A percentile compares a stretch with the other conserved stretches of the same genome.
phyloP scores from a whole-genome alignment of 1,284 basidiomycete genomes.

The Trichosporon asahii region DNA sequence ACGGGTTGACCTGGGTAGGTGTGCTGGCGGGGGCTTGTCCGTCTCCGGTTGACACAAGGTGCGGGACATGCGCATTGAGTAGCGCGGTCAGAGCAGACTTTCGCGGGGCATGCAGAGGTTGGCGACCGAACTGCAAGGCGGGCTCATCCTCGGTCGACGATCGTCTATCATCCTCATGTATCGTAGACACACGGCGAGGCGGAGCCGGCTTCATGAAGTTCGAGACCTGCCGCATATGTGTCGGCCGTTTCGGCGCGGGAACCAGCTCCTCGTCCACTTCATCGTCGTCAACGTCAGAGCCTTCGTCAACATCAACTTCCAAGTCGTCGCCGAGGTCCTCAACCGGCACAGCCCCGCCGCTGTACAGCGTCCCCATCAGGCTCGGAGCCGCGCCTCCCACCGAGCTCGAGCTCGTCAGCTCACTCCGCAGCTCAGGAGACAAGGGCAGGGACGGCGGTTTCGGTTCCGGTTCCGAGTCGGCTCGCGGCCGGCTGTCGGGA shows the following conservation, averaged over 20 bases:
- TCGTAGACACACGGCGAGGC: conserved; percentile 16
- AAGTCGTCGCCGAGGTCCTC: conserved; percentile 29
- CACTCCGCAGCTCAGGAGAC: not conserved
- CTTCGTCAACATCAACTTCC: conserved; percentile 44
- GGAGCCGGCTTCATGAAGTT: not conserved
- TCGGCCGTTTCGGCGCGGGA: conserved; percentile 11
- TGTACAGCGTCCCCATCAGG: not conserved
- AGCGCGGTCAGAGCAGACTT: conserved; percentile 39
- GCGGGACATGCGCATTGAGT: conserved; percentile 43
- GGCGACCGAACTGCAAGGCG: conserved; percentile 28
- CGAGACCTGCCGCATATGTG: conserved; percentile 1
- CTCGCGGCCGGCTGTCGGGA: not conserved
- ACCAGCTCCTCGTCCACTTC: conserved; percentile 26
- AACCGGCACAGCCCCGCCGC: not conserved
- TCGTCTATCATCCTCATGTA: conserved; percentile 26
- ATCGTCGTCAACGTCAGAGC: conserved; percentile 37
- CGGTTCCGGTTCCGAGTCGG: conserved; percentile 2
- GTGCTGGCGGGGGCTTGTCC: conserved; percentile 13
- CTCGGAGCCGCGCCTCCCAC: not conserved
- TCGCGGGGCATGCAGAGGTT: not conserved
- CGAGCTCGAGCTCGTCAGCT: conserved; percentile 3
- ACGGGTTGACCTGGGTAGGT: conserved; percentile 40
- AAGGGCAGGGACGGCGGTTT: not conserved
- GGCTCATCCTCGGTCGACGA: conserved; percentile 28
- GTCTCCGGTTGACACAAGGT: conserved; percentile 33